phyloP scores from a whole-genome alignment of 148 eudicot species.

The Silene uniflora region DNA sequence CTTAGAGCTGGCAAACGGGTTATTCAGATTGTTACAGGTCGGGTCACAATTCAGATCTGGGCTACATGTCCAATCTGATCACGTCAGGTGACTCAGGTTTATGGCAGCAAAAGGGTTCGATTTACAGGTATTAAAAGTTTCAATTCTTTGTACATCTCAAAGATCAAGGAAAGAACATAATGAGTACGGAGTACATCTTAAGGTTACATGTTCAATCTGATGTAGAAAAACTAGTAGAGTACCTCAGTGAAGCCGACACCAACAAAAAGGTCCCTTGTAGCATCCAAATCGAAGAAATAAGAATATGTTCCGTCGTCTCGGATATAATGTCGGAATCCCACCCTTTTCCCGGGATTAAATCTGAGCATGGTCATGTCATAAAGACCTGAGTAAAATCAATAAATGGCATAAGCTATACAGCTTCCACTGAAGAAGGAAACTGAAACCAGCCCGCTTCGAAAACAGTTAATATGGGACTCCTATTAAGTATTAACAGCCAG shows the following conservation, averaged over 20 bases:
- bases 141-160: no score
- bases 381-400: conserved; percentile 49
- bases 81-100: no score
- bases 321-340: conserved; percentile 77
- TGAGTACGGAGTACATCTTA: no score
- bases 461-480: conserved; percentile 14
- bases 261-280: conserved; percentile 52
- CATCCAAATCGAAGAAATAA: conserved; percentile 81
- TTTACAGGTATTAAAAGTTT: no score
- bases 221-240: not conserved
- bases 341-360: conserved; percentile 67
- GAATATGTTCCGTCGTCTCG: conserved; percentile 93
- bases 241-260: conserved; percentile 84
- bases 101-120: no score
- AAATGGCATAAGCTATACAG: conserved; percentile 11
- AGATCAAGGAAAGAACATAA: no score
- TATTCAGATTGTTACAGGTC: no score
- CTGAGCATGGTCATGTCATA: conserved; percentile 99
- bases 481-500: conserved; percentile 15
- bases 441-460: not conserved
- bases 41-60: no score
- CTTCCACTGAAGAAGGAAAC: not conserved
- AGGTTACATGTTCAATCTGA: no score
- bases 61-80: no score
- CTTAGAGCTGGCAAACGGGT: no score